phyloP scores from a whole-genome alignment of 139 green algal genomes.

The Axilococcus clingmanii region DNA sequence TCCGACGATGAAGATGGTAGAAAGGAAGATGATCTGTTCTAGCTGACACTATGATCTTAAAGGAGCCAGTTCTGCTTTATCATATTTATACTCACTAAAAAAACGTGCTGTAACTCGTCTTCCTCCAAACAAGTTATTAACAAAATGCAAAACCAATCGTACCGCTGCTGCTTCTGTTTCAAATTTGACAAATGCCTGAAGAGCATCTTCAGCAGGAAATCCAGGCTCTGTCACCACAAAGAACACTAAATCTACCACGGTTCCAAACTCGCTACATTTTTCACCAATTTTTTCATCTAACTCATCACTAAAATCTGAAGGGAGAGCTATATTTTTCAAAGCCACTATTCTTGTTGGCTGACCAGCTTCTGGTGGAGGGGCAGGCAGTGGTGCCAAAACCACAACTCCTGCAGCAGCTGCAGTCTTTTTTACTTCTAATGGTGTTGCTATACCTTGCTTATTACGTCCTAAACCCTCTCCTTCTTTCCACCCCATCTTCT shows the following conservation, averaged over 20 bases:
- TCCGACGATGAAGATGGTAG: too few relatives aligned
- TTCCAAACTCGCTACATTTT: slow-evolving; percentile 85
- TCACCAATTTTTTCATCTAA: slow-evolving; percentile 85
- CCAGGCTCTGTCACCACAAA: slow-evolving; percentile 76
- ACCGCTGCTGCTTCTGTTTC: slow-evolving; percentile 11
- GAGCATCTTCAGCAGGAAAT: slow-evolving; percentile 54
- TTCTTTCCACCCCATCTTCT: slow-evolving; percentile 95
- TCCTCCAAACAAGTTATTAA: slow-evolving; percentile 78
- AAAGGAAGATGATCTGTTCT: too few relatives aligned
- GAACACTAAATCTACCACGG: slow-evolving; percentile 70
- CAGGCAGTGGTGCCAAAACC: not conserved
- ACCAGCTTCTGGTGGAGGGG: not conserved
- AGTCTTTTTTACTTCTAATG: slow-evolving; percentile 63
- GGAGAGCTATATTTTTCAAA: slow-evolving; percentile 68
- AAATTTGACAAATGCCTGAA: slow-evolving; percentile 88
- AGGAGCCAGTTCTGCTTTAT: slow-evolving; percentile 60
- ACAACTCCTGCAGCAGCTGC: slow-evolving; percentile 24
- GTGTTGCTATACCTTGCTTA: slow-evolving; percentile 77
- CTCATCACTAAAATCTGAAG: slow-evolving; percentile 83
- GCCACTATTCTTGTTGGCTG: slow-evolving; percentile 46
- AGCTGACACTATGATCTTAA: too few relatives aligned
- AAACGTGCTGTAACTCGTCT: slow-evolving; percentile 66
- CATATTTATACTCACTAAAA: slow-evolving; percentile 75
- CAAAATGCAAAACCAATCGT: slow-evolving; percentile 54
- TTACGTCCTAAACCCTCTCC: slow-evolving; percentile 66